These are phyloP conservation scores for Chrysophaeum taylorii DNA, from an alignment of 352 stramenopile species.

Conservation along the genomic window DNA sequence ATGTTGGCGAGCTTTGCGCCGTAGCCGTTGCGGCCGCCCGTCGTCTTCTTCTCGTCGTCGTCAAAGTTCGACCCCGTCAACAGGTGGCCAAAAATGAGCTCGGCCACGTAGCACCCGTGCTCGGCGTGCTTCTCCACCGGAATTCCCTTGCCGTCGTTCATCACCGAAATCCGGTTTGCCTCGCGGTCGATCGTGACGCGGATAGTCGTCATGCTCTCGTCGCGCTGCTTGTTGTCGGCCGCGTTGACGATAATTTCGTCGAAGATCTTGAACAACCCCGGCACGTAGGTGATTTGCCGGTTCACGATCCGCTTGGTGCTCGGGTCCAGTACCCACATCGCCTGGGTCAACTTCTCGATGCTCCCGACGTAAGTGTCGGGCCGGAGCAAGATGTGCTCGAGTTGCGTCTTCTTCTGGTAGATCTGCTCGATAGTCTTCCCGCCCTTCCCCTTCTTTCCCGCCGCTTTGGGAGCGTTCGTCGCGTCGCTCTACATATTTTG, in stretches of 20 bases:
- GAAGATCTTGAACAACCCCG: slow-evolving; percentile 96
- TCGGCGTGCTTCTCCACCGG: slow-evolving; percentile 62
- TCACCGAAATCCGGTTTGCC: slow-evolving; percentile 82
- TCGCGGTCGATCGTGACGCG: slow-evolving; percentile 85
- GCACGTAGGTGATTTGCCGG: slow-evolving; percentile 76
- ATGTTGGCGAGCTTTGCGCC: slow-evolving; percentile 99
- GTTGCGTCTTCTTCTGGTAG: slow-evolving; percentile 95
- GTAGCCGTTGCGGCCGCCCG: slow-evolving; percentile 86
- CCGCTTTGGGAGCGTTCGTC: not conserved
- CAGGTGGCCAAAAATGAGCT: slow-evolving; percentile 96
- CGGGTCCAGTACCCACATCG: slow-evolving; percentile 90
- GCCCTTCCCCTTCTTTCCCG: not conserved
- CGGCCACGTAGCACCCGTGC: slow-evolving; percentile 75
- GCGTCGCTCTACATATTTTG: no score
- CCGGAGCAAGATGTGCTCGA: slow-evolving; percentile 96
- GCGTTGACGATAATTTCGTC: slow-evolving; percentile 99
- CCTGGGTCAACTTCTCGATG: slow-evolving; percentile 79
- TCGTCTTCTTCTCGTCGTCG: slow-evolving; percentile 90
- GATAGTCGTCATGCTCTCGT: slow-evolving; percentile 92
- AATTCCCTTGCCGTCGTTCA: slow-evolving; percentile 96
- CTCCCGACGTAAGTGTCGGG: slow-evolving; percentile 97
- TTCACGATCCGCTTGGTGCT: slow-evolving; percentile 76
- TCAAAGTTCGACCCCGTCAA: slow-evolving; percentile 99
- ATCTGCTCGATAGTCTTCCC: slow-evolving; percentile 56
- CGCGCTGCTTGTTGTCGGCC: slow-evolving; percentile 99